Conservation (phyloP, 805 yeast species). For the Jamesozyma spencerorum region DNA sequence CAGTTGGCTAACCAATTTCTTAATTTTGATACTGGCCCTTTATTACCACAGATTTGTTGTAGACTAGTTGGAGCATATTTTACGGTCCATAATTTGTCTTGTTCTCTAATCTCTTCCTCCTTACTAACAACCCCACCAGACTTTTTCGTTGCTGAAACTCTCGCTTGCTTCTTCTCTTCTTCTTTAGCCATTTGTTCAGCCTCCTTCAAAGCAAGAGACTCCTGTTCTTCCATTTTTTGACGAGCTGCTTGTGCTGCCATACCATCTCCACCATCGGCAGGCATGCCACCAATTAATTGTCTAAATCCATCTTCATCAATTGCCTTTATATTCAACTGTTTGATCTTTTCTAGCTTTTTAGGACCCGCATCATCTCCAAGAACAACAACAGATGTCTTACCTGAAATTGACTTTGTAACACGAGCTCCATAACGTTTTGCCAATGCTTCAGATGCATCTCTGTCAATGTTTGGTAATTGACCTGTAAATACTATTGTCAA, state of each 20-base stretch:
- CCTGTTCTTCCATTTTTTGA: slow-evolving; percentile 61
- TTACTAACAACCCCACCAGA: slow-evolving; percentile 19
- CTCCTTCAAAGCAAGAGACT: slow-evolving; percentile 43
- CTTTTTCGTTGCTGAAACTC: slow-evolving; percentile 19
- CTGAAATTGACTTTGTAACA: slow-evolving; percentile 76
- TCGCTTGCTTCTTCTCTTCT: slow-evolving; percentile 31
- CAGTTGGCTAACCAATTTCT: slow-evolving; percentile 70
- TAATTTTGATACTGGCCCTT: slow-evolving; percentile 58
- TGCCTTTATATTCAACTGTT: slow-evolving; percentile 63
- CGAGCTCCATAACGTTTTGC: slow-evolving; percentile 88
- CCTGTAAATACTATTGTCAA: slow-evolving; percentile 92
- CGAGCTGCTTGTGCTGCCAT: slow-evolving; percentile 65
- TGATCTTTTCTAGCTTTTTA: slow-evolving; percentile 76
- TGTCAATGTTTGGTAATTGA: slow-evolving; percentile 64
- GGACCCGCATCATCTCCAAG: slow-evolving; percentile 97
- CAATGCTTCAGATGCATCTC: slow-evolving; percentile 63
- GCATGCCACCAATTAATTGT: slow-evolving; percentile 66
- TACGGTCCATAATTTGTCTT: slow-evolving; percentile 81
- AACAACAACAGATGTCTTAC: slow-evolving; percentile 80
- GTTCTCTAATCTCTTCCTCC: slow-evolving; percentile 21
- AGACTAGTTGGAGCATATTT: slow-evolving; percentile 78
- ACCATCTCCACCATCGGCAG: slow-evolving; percentile 87
- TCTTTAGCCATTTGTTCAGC: slow-evolving; percentile 40
- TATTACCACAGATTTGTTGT: slow-evolving; percentile 85
- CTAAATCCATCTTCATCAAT: slow-evolving; percentile 82